These are phyloP conservation scores for Euphorbia schlechtendalii DNA, from an alignment of 441 rosid species.

Conservation along the genomic window DNA sequence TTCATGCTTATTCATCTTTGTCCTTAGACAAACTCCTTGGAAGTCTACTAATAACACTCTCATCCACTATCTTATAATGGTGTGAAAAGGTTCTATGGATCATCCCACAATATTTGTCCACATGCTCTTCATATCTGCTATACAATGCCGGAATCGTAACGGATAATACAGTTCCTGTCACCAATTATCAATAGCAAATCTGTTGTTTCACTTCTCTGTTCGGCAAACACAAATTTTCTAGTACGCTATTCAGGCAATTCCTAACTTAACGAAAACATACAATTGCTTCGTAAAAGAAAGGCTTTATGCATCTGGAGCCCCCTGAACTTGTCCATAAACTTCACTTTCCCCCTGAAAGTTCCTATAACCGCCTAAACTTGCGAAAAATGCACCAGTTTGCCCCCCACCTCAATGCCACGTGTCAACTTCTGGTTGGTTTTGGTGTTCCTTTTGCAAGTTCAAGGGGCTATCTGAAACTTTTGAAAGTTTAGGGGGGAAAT, in stretches of 20 bases:
- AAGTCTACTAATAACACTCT: conserved; percentile 62
- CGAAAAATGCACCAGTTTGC: too few species aligned
- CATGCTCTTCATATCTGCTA: conserved; percentile 52
- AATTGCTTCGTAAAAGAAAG: too few species aligned
- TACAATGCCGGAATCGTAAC: conserved; percentile 74
- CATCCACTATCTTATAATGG: conserved; percentile 78
- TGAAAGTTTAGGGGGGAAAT: too few species aligned
- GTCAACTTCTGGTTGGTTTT: too few species aligned
- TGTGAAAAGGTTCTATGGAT: conserved; percentile 57
- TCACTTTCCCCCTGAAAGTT: too few species aligned
- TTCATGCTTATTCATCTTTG: conserved; percentile 35
- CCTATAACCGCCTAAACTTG: too few species aligned
- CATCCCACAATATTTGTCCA: conserved; percentile 66
- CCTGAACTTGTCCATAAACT: too few species aligned
- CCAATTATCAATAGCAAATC: conserved; percentile 21
- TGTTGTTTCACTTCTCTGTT: neutral
- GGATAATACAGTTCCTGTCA: conserved; percentile 63
- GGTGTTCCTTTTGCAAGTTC: too few species aligned
- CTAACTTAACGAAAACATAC: neutral
- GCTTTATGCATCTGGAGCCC: too few species aligned
- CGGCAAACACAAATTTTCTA: too few species aligned
- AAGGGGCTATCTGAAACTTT: too few species aligned
- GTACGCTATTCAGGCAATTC: neutral
- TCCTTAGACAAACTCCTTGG: conserved; percentile 57
- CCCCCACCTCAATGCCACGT: too few species aligned